phyloP scores from a whole-genome alignment of 169 alveolate species.

The Eimeria falciformis region DNA sequence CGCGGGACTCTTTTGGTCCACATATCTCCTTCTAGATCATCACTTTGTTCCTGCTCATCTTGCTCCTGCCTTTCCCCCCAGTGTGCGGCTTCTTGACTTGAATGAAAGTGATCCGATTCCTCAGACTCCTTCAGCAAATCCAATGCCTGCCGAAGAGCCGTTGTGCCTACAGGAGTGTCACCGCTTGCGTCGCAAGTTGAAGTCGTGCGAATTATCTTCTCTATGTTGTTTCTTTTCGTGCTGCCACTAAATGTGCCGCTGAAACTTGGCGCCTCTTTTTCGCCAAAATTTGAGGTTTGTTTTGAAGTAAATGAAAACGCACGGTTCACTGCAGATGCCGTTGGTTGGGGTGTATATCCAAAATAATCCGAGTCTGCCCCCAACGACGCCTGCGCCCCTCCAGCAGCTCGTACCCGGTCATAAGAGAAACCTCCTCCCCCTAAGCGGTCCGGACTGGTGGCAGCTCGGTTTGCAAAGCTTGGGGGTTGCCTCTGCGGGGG shows the following conservation, averaged over 20 bases:
- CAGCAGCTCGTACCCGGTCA: constrained; percentile 59
- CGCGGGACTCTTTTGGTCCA: constrained; percentile 31
- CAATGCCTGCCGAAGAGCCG: constrained; percentile 23
- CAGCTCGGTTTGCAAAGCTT: too few relatives aligned
- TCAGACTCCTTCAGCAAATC: neutral
- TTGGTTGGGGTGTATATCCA: constrained; percentile 15
- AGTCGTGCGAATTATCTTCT: constrained; percentile 4
- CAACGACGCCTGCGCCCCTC: constrained; percentile 61
- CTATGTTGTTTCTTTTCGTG: neutral
- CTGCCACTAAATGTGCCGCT: neutral
- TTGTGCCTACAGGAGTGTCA: neutral
- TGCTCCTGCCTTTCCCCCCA: neutral
- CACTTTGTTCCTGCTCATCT: constrained; percentile 14
- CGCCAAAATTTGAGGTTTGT: neutral
- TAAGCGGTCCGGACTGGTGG: too few relatives aligned
- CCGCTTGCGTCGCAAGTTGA: neutral
- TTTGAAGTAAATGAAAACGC: constrained; percentile 22
- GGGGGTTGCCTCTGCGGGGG: too few relatives aligned
- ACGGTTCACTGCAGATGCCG: constrained; percentile 33
- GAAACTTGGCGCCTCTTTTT: neutral
- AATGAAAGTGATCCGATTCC: neutral
- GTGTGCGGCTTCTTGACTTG: neutral
- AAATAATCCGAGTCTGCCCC: constrained; percentile 47
- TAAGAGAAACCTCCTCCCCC: neutral
- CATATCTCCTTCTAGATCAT: neutral